These are phyloP conservation scores for Marchantia polymorpha DNA, from an alignment of 225 moss, liverwort and hornwort genomes.

Conservation along the genomic window DNA sequence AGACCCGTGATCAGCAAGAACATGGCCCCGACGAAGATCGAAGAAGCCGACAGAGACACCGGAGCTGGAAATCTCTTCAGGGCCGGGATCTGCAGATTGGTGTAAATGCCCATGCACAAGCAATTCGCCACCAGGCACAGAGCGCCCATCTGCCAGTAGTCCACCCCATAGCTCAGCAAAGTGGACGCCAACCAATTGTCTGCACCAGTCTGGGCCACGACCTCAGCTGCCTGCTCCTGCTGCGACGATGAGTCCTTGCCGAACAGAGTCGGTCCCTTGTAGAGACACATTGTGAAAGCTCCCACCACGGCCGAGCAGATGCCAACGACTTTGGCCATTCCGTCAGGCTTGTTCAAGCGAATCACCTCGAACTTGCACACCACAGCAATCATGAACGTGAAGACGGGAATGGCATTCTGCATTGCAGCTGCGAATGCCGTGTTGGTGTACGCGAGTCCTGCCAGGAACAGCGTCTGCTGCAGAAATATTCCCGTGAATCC, in stretches of 20 bases:
- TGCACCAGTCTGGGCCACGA: not conserved
- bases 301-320: conserved; percentile 34
- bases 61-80: too few species aligned
- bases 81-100: conserved; percentile 17
- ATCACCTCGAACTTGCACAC: conserved; percentile 35
- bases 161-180: conserved; percentile 23
- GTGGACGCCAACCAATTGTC: conserved; percentile 32
- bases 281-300: conserved; percentile 38
- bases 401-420: conserved; percentile 55
- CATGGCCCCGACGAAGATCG: too few species aligned
- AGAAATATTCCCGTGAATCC: conserved; percentile 43
- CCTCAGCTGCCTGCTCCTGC: not conserved
- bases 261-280: conserved; percentile 35
- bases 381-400: conserved; percentile 49
- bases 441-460: conserved; percentile 40
- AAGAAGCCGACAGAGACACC: too few species aligned
- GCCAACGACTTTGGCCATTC: conserved; percentile 43
- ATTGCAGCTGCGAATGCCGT: conserved; percentile 49
- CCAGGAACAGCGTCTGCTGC: conserved; percentile 46
- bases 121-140: conserved; percentile 40
- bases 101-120: conserved; percentile 48
- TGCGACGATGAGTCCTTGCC: conserved; percentile 8
- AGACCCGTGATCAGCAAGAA: too few species aligned
- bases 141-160: conserved; percentile 41
- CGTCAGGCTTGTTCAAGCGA: conserved; percentile 34